Evolutionary conservation across 1,284 basidiomycete species (phyloP).

Genomic region (Malassezia obtusa): DNA sequence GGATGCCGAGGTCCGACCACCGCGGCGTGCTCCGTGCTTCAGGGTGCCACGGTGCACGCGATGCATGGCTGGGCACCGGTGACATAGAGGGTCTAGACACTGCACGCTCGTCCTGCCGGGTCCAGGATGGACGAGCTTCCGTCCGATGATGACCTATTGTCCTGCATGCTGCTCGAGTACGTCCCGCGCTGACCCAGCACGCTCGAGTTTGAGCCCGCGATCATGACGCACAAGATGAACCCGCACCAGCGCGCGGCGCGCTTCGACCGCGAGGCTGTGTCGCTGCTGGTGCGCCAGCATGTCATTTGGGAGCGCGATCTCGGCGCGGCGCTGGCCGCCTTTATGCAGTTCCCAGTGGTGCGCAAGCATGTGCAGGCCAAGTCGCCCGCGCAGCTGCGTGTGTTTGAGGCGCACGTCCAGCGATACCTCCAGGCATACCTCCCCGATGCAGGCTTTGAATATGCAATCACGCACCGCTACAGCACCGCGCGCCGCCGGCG

Average conservation of each 20-base stretch:
- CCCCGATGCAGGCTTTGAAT: slow-evolving; percentile 44
- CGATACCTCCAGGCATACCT: slow-evolving; percentile 45
- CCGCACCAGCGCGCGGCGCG: slow-evolving; percentile 38
- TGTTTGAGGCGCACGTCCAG: slow-evolving; percentile 33
- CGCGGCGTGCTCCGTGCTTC: neutral
- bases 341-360: slow-evolving; percentile 36
- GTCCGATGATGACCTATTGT: slow-evolving; percentile 45
- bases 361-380: slow-evolving; percentile 34
- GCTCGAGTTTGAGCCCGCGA: slow-evolving; percentile 44
- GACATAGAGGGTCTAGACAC: neutral
- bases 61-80: neutral
- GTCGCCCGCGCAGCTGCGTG: slow-evolving; percentile 26
- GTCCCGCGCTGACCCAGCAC: slow-evolving; percentile 23
- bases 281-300: slow-evolving; percentile 29
- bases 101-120: neutral
- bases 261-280: slow-evolving; percentile 35
- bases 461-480: slow-evolving; percentile 41
- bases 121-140: slow-evolving; percentile 41
- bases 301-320: slow-evolving; percentile 38
- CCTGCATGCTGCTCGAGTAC: slow-evolving; percentile 44
- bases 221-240: slow-evolving; percentile 48
- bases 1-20: neutral
- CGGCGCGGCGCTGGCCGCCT: slow-evolving; percentile 29
- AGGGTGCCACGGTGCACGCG: slow-evolving; percentile 11
- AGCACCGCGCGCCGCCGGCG: slow-evolving; percentile 10